phyloP scores from a whole-genome alignment of 139 green algal species.

The Picochlorum sp. region DNA sequence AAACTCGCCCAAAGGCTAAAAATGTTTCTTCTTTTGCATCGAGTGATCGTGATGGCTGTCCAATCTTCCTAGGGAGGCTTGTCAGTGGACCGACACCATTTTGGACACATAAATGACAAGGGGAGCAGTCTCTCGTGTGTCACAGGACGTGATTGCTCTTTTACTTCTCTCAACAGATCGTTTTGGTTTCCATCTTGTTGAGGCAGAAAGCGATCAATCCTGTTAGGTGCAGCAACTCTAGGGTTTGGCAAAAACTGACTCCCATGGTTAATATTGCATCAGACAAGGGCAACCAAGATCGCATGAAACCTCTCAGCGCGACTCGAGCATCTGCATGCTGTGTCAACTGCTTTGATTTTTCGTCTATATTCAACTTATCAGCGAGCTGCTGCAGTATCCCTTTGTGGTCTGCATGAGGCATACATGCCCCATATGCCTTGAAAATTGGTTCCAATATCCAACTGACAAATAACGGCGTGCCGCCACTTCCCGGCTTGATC shows the following conservation, averaged over 20 bases:
- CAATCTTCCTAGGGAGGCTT: constrained; percentile 43
- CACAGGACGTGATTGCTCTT: constrained; percentile 32
- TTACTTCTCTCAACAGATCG: neutral
- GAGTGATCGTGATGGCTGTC: constrained; percentile 17
- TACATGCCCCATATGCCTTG: constrained; percentile 58
- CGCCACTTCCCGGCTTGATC: constrained; percentile 33
- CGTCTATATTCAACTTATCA: constrained; percentile 35
- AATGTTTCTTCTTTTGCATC: constrained; percentile 53
- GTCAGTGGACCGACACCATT: constrained; percentile 73
- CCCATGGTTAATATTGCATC: constrained; percentile 83
- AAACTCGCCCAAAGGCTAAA: constrained; percentile 87
- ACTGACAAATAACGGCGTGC: constrained; percentile 90
- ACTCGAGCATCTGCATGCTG: constrained; percentile 42
- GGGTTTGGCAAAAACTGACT: constrained; percentile 71
- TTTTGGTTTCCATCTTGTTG: neutral
- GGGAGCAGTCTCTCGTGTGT: constrained; percentile 38
- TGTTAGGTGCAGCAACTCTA: constrained; percentile 39
- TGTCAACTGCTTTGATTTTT: constrained; percentile 25
- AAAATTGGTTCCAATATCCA: constrained; percentile 51
- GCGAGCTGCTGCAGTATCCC: constrained; percentile 39
- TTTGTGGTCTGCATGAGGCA: constrained; percentile 31
- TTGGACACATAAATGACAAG: constrained; percentile 88
- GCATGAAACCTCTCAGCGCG: constrained; percentile 64
- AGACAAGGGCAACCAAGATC: constrained; percentile 79
- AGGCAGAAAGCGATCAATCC: constrained; percentile 48